These are phyloP conservation scores for Pseudopediastrum boryanum DNA, from an alignment of 139 green algal species.

Conservation along the genomic window DNA sequence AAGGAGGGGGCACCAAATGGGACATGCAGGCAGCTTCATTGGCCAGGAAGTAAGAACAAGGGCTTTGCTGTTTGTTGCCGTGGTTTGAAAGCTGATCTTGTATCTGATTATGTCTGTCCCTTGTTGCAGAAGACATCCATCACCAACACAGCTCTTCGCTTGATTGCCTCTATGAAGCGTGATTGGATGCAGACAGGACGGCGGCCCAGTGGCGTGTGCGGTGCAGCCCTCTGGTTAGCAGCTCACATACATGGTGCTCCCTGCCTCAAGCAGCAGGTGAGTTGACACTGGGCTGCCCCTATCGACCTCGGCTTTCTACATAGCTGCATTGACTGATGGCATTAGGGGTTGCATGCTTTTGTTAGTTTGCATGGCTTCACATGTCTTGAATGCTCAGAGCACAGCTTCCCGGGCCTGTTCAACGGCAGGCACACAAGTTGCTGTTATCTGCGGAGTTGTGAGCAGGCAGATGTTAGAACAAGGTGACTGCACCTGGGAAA, in stretches of 20 bases:
- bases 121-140: slow-evolving; percentile 57
- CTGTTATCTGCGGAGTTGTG: too few species aligned
- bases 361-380: neutral
- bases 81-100: too few species aligned
- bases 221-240: slow-evolving; percentile 94
- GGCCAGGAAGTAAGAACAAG: too few species aligned
- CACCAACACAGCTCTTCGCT: slow-evolving; percentile 82
- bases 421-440: neutral
- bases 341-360: neutral
- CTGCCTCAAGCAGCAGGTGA: slow-evolving; percentile 77
- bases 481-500: too few species aligned
- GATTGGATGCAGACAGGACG: slow-evolving; percentile 99
- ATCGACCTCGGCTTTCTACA: neutral
- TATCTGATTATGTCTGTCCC: too few species aligned
- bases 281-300: slow-evolving; percentile 37
- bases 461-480: too few species aligned
- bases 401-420: neutral
- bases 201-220: slow-evolving; percentile 89
- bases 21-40: too few species aligned
- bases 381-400: neutral
- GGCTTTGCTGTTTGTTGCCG: too few species aligned
- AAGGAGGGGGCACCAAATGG: too few species aligned
- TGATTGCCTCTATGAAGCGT: slow-evolving; percentile 97
- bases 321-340: neutral
- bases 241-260: slow-evolving; percentile 89